These are phyloP conservation scores for Salicornia ramosissima DNA, from an alignment of 148 eudicot species.

Conservation along the genomic window DNA sequence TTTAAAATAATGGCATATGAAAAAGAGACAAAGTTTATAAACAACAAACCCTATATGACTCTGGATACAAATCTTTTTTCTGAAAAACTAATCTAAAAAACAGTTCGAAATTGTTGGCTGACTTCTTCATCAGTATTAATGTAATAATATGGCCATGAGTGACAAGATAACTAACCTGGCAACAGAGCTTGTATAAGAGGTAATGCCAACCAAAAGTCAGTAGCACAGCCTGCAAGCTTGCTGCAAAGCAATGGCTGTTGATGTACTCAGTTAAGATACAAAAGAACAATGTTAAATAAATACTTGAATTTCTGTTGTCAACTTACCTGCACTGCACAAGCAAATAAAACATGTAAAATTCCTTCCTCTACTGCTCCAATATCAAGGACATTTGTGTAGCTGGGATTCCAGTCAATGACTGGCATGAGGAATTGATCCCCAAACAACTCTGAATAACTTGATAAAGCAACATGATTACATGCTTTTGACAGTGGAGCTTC, in stretches of 20 bases:
- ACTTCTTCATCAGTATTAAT: not conserved
- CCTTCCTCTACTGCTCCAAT: conserved; percentile 66
- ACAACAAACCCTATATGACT: too few relatives aligned
- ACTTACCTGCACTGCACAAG: conserved; percentile 72
- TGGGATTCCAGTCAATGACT: conserved; percentile 48
- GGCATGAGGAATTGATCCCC: conserved; percentile 60
- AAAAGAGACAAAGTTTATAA: too few relatives aligned
- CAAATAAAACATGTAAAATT: conserved; percentile 66
- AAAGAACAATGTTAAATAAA: conserved; percentile 12
- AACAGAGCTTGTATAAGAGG: conserved; percentile 79
- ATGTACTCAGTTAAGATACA: conserved; percentile 22
- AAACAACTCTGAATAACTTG: conserved; percentile 63
- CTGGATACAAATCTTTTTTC: too few relatives aligned
- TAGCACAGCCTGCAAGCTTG: conserved; percentile 52
- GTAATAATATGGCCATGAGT: not conserved
- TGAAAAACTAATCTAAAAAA: not conserved
- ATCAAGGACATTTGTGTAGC: conserved; percentile 56
- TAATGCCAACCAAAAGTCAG: conserved; percentile 65
- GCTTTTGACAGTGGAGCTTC: conserved; percentile 34
- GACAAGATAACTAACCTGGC: conserved; percentile 52
- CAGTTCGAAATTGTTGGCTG: not conserved
- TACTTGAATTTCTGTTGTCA: not conserved
- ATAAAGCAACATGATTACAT: conserved; percentile 28
- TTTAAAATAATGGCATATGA: too few relatives aligned
- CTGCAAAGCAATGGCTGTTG: conserved; percentile 67